These are phyloP conservation scores for Vigna mungo DNA, from an alignment of 306 rosid genomes.

Conservation along the genomic window DNA sequence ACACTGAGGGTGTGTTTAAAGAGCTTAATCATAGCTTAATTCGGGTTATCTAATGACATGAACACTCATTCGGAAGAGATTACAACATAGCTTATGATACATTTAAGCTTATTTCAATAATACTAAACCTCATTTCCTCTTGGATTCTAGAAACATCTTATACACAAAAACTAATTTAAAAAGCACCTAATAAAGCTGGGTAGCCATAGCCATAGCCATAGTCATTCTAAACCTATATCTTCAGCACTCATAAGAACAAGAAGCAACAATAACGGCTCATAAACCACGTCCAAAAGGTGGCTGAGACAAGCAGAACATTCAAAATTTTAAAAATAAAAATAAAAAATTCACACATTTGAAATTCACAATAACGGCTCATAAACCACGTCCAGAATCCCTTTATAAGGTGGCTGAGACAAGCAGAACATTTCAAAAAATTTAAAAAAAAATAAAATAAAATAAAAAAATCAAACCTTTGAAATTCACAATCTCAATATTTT, in stretches of 20 bases:
- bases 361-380: background rate
- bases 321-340: background rate
- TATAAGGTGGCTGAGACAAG: background rate
- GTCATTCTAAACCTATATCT: background rate
- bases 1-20: background rate
- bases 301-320: conserved; percentile 2
- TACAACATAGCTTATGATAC: background rate
- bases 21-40: background rate
- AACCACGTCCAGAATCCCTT: conserved; percentile 21
- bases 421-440: conserved; percentile 12
- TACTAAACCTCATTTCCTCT: background rate
- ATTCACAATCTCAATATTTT: background rate
- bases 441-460: background rate
- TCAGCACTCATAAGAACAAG: background rate
- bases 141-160: background rate
- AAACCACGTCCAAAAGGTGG: background rate
- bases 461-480: conserved; percentile 3
- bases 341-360: background rate
- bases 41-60: background rate
- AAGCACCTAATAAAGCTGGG: background rate
- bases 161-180: background rate
- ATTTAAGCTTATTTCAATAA: background rate
- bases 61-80: background rate
- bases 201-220: no score
- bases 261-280: background rate